These are phyloP conservation scores for Plasmodium vivax DNA, from an alignment of 169 alveolate species.

Conservation along the genomic window DNA sequence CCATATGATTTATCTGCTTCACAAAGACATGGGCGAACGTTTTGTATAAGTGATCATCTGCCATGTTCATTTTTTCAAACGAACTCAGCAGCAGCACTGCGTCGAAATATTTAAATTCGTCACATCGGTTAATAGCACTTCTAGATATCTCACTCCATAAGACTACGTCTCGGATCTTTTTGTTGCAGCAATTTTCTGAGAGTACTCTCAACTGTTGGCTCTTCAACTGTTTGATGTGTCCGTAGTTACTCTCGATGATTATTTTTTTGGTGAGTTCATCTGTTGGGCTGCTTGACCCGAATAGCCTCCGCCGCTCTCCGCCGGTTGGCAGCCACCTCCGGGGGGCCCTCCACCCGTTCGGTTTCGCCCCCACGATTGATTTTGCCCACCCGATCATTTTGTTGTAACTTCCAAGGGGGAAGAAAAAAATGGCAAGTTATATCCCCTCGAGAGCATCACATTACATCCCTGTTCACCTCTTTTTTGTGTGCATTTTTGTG, in stretches of 20 bases:
- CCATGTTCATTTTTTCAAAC: slow-evolving; percentile 76
- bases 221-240: slow-evolving; percentile 71
- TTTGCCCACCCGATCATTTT: slow-evolving; percentile 1
- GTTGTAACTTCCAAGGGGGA: too few relatives aligned
- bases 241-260: slow-evolving; percentile 22
- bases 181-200: slow-evolving; percentile 75
- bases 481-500: not conserved
- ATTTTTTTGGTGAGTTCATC: slow-evolving; percentile 8
- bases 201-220: slow-evolving; percentile 80
- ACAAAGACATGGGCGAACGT: slow-evolving; percentile 79
- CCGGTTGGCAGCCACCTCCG: not conserved
- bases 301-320: not conserved
- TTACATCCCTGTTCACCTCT: not conserved
- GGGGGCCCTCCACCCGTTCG: not conserved
- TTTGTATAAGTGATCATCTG: slow-evolving; percentile 75
- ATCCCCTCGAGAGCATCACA: not conserved
- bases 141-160: slow-evolving; percentile 84
- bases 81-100: slow-evolving; percentile 77
- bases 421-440: not conserved
- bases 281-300: not conserved
- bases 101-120: slow-evolving; percentile 83
- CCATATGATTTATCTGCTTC: slow-evolving; percentile 79
- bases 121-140: slow-evolving; percentile 74
- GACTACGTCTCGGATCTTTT: slow-evolving; percentile 75
- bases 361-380: not conserved